Evolutionary conservation across 495 filamentous ascomycete genomes (phyloP).

Genomic region (Lasiosphaeria miniovina): DNA sequence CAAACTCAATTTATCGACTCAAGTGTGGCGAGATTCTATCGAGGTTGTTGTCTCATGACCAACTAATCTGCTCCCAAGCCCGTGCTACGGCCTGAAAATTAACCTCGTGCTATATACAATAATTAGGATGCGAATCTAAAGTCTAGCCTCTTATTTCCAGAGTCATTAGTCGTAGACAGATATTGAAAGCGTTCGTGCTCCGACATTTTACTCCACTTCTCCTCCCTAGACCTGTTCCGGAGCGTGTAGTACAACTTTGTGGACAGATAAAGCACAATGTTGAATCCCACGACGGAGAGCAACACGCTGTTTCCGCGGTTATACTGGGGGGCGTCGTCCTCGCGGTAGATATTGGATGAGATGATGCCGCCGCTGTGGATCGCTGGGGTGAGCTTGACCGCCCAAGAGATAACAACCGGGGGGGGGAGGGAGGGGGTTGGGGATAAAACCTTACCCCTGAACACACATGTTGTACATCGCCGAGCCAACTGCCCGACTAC

Average conservation of each 20-base stretch:
- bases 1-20: no score
- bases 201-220: constrained; percentile 55
- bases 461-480: constrained; percentile 75
- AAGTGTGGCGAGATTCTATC: no score
- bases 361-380: constrained; percentile 51
- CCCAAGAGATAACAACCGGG: no score
- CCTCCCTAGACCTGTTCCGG: constrained; percentile 49
- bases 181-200: constrained; percentile 62
- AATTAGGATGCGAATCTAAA: constrained; percentile 48
- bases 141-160: constrained; percentile 70
- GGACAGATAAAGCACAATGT: constrained; percentile 53
- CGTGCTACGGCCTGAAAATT: background rate
- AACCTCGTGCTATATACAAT: background rate
- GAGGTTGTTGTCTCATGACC: no score
- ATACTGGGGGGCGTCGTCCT: constrained; percentile 66
- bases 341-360: constrained; percentile 52
- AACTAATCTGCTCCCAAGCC: no score
- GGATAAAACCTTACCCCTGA: constrained; percentile 48
- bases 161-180: constrained; percentile 60
- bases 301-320: constrained; percentile 64
- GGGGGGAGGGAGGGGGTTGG: constrained; percentile 44
- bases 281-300: constrained; percentile 51
- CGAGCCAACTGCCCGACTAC: constrained; percentile 61
- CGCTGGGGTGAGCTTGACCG: no score
- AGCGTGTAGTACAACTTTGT: constrained; percentile 62